Base-by-base conservation (phyloP, 805 yeast species). In the Peterozyma xylosa region DNA sequence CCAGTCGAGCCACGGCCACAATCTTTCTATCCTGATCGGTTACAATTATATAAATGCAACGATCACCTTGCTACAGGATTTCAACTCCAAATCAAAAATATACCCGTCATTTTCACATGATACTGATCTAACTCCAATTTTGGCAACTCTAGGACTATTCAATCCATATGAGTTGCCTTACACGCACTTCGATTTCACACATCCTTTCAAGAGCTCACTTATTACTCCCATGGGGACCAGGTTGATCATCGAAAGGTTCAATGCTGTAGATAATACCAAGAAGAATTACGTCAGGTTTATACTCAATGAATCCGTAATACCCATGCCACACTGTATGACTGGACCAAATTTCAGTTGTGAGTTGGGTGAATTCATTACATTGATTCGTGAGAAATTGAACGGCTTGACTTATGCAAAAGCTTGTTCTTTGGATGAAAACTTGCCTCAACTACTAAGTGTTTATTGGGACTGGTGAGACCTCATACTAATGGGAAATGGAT, bases 81-180 rank as follows among this genome's bases (percentile, higher is more conserved):
- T 52, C 3, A 50, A 50, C 35, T 32, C 42, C 58, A 14, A 49
- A 60, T 16, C 71, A 66, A 47, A 75, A 59, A 66, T 84, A 39
- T 81, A 82, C 69, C 67, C 83, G 50, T 82, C 79, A 50, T 82
- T 86, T 66, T 71, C 86, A 11, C 95, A 87, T 55, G 95, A 87
- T 58, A 74, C 82, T 35, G 83, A 82, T 49, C 60, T 86, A 35
- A 67, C 78, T 48, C 66, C 80, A 36, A 79, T 72, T 52, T 64
- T 81, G 52, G 66, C 86, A 29, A 85, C 91, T 2, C 61, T 85
- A 40, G 89, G 87, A 7, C 57, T 85, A 48, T 48, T 71, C 45
- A 64, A 67, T 48, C 67, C 74, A 15, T 45, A 53, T 3, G 64
- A 67, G 35, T 66, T 78, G 36, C 71, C 80, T 3, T 57, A 71